phyloP scores from a whole-genome alignment of 2,329 filamentous ascomycete genomes.

The Clarireedia hainanense region DNA sequence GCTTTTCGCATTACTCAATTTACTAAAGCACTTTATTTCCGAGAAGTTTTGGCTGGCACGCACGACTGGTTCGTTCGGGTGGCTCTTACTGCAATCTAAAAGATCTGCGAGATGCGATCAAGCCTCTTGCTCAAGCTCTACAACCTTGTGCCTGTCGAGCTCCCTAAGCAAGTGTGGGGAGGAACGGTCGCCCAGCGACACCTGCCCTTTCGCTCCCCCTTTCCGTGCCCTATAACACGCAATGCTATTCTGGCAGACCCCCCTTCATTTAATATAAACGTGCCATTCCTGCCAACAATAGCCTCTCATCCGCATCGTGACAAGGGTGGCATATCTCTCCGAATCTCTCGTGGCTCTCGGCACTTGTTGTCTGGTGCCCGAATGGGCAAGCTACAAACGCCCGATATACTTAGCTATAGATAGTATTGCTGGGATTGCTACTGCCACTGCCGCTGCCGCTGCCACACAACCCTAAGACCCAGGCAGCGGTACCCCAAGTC shows the following conservation, averaged over 20 bases:
- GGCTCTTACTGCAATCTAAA: neutral
- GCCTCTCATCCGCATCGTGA: neutral
- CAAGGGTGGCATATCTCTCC: neutral
- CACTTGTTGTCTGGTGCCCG: neutral
- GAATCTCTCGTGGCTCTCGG: neutral
- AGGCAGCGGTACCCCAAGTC: neutral
- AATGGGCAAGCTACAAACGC: no score
- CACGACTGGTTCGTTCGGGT: no score
- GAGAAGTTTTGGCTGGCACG: no score
- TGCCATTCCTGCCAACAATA: neutral
- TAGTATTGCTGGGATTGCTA: no score
- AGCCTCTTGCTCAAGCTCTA: neutral
- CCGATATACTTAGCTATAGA: no score
- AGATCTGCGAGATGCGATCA: neutral
- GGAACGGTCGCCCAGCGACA: neutral
- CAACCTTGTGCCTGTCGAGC: no score
- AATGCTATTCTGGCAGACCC: no score
- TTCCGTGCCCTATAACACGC: no score
- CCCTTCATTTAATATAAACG: constrained; percentile 1
- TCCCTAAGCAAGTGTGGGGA: neutral
- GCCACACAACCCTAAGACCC: no score
- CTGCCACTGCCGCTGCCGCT: no score
- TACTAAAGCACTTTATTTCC: neutral
- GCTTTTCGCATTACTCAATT: neutral
- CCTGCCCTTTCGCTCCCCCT: no score